A percentile compares a stretch with the other conserved stretches of the same genome.
Conservation (phyloP, 2,329 filamentous ascomycete genomes). For the Scopulariopsis brevicaulis region DNA sequence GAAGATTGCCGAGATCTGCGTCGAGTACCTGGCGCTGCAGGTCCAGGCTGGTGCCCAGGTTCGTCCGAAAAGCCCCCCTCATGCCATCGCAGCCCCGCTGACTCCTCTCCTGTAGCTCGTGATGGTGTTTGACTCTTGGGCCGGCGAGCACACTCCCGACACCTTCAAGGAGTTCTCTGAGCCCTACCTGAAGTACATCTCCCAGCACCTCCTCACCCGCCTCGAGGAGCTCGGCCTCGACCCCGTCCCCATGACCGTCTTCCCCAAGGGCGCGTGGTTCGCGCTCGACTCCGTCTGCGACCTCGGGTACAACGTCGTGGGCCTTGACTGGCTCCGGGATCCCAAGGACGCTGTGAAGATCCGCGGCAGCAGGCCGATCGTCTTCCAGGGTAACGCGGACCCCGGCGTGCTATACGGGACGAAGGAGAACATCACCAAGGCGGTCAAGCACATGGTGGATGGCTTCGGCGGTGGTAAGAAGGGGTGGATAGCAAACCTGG, state of each 20-base stretch:
- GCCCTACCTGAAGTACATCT: slow-evolving; percentile 78
- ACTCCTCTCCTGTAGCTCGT: slow-evolving; percentile 45
- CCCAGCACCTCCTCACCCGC: slow-evolving; percentile 63
- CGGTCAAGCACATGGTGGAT: slow-evolving; percentile 75
- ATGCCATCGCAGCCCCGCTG: neutral
- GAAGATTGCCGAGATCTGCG: slow-evolving; percentile 89
- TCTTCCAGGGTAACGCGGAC: slow-evolving; percentile 91
- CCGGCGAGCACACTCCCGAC: slow-evolving; percentile 77
- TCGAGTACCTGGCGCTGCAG: slow-evolving; percentile 87
- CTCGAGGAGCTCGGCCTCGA: slow-evolving; percentile 66
- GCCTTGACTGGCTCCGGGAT: slow-evolving; percentile 90
- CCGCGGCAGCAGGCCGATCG: slow-evolving; percentile 61
- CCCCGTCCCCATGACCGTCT: slow-evolving; percentile 90
- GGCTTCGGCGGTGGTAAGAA: slow-evolving; percentile 70
- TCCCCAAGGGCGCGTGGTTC: slow-evolving; percentile 96
- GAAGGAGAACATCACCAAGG: slow-evolving; percentile 66
- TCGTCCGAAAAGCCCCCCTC: slow-evolving; percentile 11
- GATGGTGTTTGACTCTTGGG: slow-evolving; percentile 98
- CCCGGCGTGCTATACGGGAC: slow-evolving; percentile 87
- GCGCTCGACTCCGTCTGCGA: slow-evolving; percentile 79
- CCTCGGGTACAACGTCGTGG: slow-evolving; percentile 85
- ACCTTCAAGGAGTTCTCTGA: slow-evolving; percentile 78
- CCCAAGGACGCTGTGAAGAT: slow-evolving; percentile 73
- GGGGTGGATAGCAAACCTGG: slow-evolving; percentile 95
- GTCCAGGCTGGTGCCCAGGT: slow-evolving; percentile 88